Evolutionary conservation across 2,329 filamentous ascomycete genomes (phyloP).

Genomic region (Fonsecaea pedrosoi): DNA sequence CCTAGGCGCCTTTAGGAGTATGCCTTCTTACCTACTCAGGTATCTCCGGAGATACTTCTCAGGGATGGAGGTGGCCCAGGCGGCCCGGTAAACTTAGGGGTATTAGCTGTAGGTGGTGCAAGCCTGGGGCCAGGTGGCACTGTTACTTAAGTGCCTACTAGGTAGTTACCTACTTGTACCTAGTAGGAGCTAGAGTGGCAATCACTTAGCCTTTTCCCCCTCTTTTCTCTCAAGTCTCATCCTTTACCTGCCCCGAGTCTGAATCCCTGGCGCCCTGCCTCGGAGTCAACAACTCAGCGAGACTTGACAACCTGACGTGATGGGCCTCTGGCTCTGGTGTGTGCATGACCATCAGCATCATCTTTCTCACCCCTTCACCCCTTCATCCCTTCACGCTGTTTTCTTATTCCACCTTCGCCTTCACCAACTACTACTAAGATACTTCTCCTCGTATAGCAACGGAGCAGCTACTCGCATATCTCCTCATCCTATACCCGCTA

Average conservation of each 20-base stretch:
- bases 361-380: no score
- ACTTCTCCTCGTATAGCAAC: neutral
- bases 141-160: neutral
- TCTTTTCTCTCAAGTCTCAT: neutral
- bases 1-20: neutral
- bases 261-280: no score
- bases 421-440: neutral
- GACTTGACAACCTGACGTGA: no score
- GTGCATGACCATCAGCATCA: no score
- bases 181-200: neutral
- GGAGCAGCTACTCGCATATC: neutral
- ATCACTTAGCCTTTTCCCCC: neutral
- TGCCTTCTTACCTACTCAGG: neutral
- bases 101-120: neutral
- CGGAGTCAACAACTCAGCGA: no score
- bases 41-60: no score
- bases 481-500: neutral
- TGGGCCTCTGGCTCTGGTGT: no score
- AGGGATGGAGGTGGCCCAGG: neutral
- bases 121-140: neutral
- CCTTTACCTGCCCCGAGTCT: neutral
- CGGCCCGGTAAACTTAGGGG: neutral
- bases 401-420: neutral
- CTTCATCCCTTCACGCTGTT: no score
- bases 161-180: no score